Evolutionary conservation across 169 alveolate genomes (phyloP).

Genomic region (Miamiensis avidus): DNA sequence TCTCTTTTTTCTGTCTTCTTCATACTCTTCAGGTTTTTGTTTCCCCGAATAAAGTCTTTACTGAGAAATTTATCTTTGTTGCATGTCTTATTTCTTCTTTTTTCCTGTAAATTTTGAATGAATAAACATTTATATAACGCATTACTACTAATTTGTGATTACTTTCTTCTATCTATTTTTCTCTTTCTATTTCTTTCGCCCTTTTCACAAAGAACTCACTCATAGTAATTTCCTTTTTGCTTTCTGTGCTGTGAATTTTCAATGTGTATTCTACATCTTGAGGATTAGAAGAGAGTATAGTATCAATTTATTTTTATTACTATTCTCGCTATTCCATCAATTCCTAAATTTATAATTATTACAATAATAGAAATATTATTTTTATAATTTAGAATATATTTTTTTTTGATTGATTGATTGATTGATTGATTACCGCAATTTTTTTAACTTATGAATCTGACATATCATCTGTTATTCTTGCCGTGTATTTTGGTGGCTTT

Average conservation of each 20-base stretch:
- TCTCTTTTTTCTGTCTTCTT: not conserved
- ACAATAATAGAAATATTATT: too few species aligned
- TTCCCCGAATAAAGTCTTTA: not conserved
- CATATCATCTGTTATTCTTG: not conserved
- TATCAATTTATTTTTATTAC: not conserved
- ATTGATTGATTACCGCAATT: not conserved
- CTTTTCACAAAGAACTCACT: not conserved
- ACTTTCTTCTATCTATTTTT: not conserved
- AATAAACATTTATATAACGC: not conserved
- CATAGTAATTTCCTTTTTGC: not conserved
- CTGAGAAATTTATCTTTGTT: not conserved
- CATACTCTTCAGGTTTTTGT: not conserved
- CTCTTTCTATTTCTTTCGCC: not conserved
- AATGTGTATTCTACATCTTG: not conserved
- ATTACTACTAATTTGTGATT: too few species aligned
- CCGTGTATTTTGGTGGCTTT: too few species aligned
- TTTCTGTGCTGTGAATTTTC: not conserved
- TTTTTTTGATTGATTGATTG: not conserved
- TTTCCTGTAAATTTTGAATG: not conserved
- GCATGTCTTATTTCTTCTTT: not conserved
- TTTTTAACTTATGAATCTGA: not conserved
- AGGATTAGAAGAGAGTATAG: not conserved
- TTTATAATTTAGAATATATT: not conserved
- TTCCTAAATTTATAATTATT: not conserved
- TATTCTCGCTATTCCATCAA: not conserved